A percentile compares a stretch with the other conserved stretches of the same genome.
phyloP scores from a whole-genome alignment of 2,329 filamentous ascomycete genomes.

The Pestalotiopsis fici region DNA sequence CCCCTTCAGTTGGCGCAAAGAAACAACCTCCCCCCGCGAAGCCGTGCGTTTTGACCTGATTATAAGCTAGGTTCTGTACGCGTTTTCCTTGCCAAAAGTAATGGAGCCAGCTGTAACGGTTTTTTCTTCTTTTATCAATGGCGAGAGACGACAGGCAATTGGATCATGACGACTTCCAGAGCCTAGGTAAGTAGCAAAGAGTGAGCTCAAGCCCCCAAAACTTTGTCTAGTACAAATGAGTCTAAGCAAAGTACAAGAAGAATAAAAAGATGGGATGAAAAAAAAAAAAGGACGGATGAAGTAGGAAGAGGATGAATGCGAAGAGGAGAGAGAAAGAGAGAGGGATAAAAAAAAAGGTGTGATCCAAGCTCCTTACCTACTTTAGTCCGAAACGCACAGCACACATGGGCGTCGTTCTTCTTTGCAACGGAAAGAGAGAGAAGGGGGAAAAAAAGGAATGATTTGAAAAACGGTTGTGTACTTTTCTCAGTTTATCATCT shows the following conservation, averaged over 20 bases:
- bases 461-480: too few species aligned
- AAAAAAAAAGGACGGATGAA: neutral
- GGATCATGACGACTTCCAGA: neutral
- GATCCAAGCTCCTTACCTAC: conserved; percentile 3
- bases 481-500: neutral
- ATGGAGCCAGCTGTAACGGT: neutral
- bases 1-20: neutral
- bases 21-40: neutral
- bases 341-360: neutral
- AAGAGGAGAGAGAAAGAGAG: neutral
- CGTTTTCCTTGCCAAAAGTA: too few species aligned
- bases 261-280: conserved; percentile 7
- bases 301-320: neutral
- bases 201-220: neutral
- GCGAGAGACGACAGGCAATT: neutral
- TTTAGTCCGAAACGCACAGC: conserved; percentile 6
- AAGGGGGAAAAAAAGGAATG: too few species aligned
- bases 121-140: neutral
- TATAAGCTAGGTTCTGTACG: too few species aligned
- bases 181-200: neutral
- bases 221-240: neutral
- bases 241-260: too few species aligned
- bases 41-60: neutral
- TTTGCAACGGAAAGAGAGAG: neutral
- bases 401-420: neutral